Base-by-base conservation (phyloP, 108 stramenopile species). In the Discostella stelligeroides region DNA sequence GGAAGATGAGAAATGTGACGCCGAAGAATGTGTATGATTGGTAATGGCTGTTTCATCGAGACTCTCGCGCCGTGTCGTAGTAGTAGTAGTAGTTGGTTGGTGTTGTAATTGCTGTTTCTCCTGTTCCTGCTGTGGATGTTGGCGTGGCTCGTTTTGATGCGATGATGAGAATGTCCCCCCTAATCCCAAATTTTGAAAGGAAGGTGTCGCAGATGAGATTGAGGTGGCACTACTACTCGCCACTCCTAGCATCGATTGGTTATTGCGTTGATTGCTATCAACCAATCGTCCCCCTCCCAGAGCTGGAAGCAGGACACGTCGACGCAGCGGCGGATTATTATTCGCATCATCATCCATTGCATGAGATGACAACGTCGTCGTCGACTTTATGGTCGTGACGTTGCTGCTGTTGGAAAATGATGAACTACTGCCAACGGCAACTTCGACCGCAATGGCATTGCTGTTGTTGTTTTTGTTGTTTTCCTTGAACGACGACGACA, bases 191-290 rank as follows among this genome's bases (percentile, higher is more conserved):
- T 18, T 3, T 47, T 18, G 18, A 18, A 18, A 47, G 7, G 46
- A 47, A 9, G 46, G 18, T 18, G 46, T 18, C 7, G 46, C 15
- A 15, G 46, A 47, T 4, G 18, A 24, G 51, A n/a, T 45, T 17
- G 43, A 2, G 5, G 43, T 24, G 21, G 21, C 21, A 23, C 51
- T 18, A 53, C 4, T 23, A 23, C 18, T 24, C 51, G 18, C 11
- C n/a, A 45, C 1, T 45, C 2, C 7, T 45, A 24, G 20, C 21
- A 21, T 23, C 46, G 43, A 10, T 17, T 13, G 43, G 43, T n/a
- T 45, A n/a, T 13, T 45, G 43, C 43, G 51, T 53, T 24, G 51
- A 23, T 47, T 45, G 43, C 43, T 45, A n/a, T 17, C 12, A n/a
- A 2, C 43, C 43, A n/a, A 2, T 13, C 49, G 18, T 20, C 54